These are phyloP conservation scores for Melanogaster broomeanus DNA, from an alignment of 768 basidiomycete genomes.

Conservation along the genomic window DNA sequence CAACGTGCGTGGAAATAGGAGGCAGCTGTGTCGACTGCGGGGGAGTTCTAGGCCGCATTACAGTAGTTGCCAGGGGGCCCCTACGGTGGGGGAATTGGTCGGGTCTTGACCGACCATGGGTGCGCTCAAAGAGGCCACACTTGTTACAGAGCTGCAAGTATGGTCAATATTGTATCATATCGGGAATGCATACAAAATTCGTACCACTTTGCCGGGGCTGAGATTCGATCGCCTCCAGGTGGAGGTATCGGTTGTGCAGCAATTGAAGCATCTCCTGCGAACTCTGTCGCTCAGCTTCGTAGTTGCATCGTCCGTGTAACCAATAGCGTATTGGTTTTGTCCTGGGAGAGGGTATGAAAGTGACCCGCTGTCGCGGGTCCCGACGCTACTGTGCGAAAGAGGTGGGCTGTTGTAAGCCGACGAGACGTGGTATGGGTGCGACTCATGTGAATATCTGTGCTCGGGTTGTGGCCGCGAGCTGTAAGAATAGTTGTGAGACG, in stretches of 20 bases:
- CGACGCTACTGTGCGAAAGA: constrained; percentile 21
- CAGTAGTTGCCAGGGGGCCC: constrained; percentile 59
- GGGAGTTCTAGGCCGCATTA: constrained; percentile 50
- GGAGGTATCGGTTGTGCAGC: constrained; percentile 81
- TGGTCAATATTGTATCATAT: constrained; percentile 6
- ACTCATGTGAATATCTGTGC: constrained; percentile 34
- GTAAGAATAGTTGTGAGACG: constrained; percentile 39
- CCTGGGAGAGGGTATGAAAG: constrained; percentile 40
- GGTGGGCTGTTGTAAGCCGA: constrained; percentile 28
- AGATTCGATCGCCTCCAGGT: constrained; percentile 80
- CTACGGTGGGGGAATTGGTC: constrained; percentile 83
- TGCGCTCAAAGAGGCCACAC: constrained; percentile 80
- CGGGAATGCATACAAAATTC: constrained; percentile 14
- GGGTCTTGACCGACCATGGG: constrained; percentile 75
- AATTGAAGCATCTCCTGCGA: constrained; percentile 79
- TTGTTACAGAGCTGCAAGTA: constrained; percentile 51
- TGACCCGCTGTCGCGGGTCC: constrained; percentile 25
- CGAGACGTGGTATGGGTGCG: constrained; percentile 32
- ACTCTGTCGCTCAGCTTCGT: constrained; percentile 80
- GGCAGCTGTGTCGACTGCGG: constrained; percentile 46
- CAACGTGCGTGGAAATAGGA: constrained; percentile 44
- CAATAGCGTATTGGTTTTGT: constrained; percentile 39
- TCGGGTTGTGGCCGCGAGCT: constrained; percentile 26
- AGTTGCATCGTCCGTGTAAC: constrained; percentile 75
- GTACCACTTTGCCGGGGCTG: constrained; percentile 76